Percentiles rank a stretch among this genome's conserved stretches.
Evolutionary conservation across 768 basidiomycete genomes (phyloP).

Genomic region (Termitomyces bulborhizus): DNA sequence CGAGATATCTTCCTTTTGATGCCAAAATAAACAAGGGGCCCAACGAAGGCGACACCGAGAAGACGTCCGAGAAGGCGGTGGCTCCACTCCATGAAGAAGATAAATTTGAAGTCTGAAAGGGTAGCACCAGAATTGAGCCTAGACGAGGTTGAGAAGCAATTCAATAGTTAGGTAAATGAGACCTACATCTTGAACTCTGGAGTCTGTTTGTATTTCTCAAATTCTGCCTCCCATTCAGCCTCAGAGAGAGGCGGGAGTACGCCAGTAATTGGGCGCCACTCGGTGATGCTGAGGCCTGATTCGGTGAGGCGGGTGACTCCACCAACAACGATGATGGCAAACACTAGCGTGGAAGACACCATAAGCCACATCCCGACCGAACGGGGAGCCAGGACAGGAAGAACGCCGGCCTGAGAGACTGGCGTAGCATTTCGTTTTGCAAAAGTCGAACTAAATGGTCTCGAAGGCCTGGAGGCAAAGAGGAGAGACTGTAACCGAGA

Average conservation of each 20-base stretch:
- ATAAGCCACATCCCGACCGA: slow-evolving; percentile 83
- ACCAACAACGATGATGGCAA: slow-evolving; percentile 91
- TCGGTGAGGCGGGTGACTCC: slow-evolving; percentile 96
- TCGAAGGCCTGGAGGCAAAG: slow-evolving; percentile 1
- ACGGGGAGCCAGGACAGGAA: slow-evolving; percentile 59
- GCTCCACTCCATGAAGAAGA: slow-evolving; percentile 98
- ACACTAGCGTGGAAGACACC: slow-evolving; percentile 76
- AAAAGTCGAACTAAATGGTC: slow-evolving; percentile 1
- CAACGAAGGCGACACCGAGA: slow-evolving; percentile 77
- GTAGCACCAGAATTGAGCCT: slow-evolving; percentile 89
- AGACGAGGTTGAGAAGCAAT: not conserved
- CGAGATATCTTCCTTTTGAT: slow-evolving; percentile 62
- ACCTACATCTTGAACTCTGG: slow-evolving; percentile 95
- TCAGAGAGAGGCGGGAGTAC: slow-evolving; percentile 74
- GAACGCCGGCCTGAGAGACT: slow-evolving; percentile 14
- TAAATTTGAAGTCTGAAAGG: slow-evolving; percentile 88
- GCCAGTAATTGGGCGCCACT: slow-evolving; percentile 94
- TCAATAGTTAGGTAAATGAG: not conserved
- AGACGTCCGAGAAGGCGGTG: slow-evolving; percentile 91
- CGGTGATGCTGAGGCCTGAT: slow-evolving; percentile 95
- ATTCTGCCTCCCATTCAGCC: slow-evolving; percentile 81
- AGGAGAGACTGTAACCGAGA: slow-evolving; percentile 7
- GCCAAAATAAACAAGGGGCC: slow-evolving; percentile 79
- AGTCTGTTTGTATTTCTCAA: slow-evolving; percentile 89
- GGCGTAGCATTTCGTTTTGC: not conserved